Base-by-base conservation (phyloP, 1,284 basidiomycete species). In the Xanthoconium separans region DNA sequence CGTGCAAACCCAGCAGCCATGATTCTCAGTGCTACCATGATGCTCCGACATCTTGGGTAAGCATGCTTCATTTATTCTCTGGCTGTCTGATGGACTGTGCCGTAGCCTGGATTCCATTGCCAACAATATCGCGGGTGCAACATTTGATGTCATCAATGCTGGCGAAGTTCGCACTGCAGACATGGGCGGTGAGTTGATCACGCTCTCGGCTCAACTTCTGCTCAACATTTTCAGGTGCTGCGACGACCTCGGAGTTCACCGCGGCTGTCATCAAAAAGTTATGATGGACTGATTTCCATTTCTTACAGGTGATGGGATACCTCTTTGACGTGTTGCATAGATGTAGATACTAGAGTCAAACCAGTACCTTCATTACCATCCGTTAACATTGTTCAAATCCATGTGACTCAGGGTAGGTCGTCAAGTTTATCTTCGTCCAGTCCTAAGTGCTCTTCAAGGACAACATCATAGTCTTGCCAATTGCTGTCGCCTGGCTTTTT, bases 1-100 rank as follows among this genome's bases (percentile, higher is more conserved):
- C 89, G 88, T 66, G 97, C 97, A 65, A 99, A 99, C 81, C 97
- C 97, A 20, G 89, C 94, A 43, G 97, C 97, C 50, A 98, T 99
- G 93, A 88, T 99, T 70, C 85, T 99, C 60, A 95, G 91, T 58
- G 85, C 96, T 41, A 96, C 96, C 55, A 99, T 99, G 96, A 93
- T 99, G 92, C 84, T 99, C 63, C 83, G 96, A 66, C 97, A 99
- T 76, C 86, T 99, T 58, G 96, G 95, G 86, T 90, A 67, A 58
- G 81, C 51, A 12, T 44, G 31, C 10, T 47, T 11, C 12, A 13
- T 45, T 37, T 30, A 40, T 40, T 42, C 10, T 36, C 54, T 46
- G 18, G 50, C 27, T 46, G 49, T 30, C 36, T 57, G 51, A 58
- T 50, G 34, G 41, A 49, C 33, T 44, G 50, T 36, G 39, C 58